Evolutionary conservation across 257 asterid species (phyloP).

Genomic region (Knoxia roxburghii): DNA sequence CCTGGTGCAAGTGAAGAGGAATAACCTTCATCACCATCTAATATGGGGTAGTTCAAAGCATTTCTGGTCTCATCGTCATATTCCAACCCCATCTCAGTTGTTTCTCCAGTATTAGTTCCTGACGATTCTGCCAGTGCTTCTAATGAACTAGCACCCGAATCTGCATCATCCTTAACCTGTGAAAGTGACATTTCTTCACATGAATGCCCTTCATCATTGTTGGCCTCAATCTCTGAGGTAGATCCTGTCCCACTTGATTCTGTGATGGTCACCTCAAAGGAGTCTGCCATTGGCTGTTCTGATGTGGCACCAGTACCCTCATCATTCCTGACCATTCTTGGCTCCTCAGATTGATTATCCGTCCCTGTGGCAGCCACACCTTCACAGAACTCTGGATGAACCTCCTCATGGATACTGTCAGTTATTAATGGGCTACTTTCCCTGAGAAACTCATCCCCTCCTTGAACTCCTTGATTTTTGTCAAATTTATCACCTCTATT

Average conservation of each 20-base stretch:
- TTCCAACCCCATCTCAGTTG: slow-evolving; percentile 5
- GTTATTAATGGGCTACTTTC: slow-evolving; percentile 8
- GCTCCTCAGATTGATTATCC: slow-evolving; percentile 14
- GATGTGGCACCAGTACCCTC: neutral
- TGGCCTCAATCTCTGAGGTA: slow-evolving; percentile 8
- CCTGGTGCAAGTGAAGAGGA: neutral
- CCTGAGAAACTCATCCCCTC: neutral
- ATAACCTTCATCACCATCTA: neutral
- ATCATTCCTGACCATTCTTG: neutral
- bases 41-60: neutral
- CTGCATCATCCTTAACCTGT: slow-evolving; percentile 6
- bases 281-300: slow-evolving; percentile 2
- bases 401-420: neutral
- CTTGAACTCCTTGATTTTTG: slow-evolving; percentile 16
- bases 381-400: slow-evolving; percentile 11
- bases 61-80: slow-evolving; percentile 9
- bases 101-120: neutral
- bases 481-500: slow-evolving; percentile 2
- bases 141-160: neutral
- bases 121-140: slow-evolving; percentile 9
- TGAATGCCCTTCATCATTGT: neutral
- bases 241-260: slow-evolving; percentile 12
- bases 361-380: slow-evolving; percentile 6
- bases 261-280: neutral
- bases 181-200: neutral